Conservation (phyloP, 495 filamentous ascomycete genomes). For the Talaromyces ruber region DNA sequence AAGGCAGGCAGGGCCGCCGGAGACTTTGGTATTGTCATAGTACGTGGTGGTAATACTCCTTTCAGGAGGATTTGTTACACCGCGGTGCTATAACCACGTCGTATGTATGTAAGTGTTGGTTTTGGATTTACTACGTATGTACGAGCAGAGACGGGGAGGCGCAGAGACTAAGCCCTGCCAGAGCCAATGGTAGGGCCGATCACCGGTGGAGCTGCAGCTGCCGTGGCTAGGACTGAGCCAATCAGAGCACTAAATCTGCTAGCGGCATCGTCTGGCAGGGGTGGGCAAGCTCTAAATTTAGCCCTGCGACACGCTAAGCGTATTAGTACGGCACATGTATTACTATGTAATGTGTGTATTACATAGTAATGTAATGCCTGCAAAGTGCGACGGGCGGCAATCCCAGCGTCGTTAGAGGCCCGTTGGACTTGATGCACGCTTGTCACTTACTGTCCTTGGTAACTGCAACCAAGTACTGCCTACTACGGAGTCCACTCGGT, state of each 20-base stretch:
- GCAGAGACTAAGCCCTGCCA: constrained; percentile 9
- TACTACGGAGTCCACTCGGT: no score
- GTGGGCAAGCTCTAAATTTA: constrained; percentile 4
- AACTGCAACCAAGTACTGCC: not conserved
- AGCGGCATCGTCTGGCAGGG: constrained; percentile 4
- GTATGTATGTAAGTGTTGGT: constrained; percentile 15
- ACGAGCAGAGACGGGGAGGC: constrained; percentile 24
- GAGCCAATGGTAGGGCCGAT: constrained; percentile 9
- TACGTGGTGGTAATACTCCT: not conserved
- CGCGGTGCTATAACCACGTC: not conserved
- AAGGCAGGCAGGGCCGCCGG: not conserved
- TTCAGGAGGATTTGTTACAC: constrained; percentile 10
- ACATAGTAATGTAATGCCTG: not conserved
- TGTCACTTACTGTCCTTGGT: not conserved
- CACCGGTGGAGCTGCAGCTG: not conserved
- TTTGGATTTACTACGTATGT: no score
- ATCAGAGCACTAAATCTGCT: not conserved
- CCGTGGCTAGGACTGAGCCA: not conserved
- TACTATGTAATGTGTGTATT: no score
- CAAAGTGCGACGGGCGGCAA: not conserved
- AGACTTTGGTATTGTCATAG: not conserved
- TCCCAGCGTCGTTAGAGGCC: not conserved
- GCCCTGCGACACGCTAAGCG: constrained; percentile 1
- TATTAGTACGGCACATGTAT: not conserved
- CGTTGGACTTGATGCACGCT: not conserved